These are phyloP conservation scores for Santalum album DNA, from an alignment of 164 flowering plant species.

Conservation along the genomic window DNA sequence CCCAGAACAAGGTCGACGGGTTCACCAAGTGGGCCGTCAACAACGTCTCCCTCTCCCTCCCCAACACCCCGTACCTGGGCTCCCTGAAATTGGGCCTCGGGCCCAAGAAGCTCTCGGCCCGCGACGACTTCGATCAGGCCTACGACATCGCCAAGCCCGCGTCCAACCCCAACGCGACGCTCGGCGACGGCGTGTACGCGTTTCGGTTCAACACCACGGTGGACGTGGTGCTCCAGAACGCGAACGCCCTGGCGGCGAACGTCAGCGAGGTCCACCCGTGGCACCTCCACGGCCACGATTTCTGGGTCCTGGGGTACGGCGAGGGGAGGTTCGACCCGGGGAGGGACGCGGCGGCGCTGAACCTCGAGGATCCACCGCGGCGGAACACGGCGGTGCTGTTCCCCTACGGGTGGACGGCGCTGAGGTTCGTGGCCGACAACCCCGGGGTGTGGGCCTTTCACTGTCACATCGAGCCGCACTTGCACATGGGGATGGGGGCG, in stretches of 20 bases:
- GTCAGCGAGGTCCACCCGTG: constrained; percentile 86
- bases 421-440: constrained; percentile 75
- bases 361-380: constrained; percentile 64
- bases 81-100: constrained; percentile 37
- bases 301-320: constrained; percentile 90
- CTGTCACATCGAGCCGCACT: constrained; percentile 90
- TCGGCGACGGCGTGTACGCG: constrained; percentile 49
- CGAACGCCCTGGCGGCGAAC: constrained; percentile 38
- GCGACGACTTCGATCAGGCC: neutral
- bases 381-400: constrained; percentile 62
- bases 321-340: constrained; percentile 50
- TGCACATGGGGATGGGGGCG: constrained; percentile 97
- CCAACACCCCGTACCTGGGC: constrained; percentile 76
- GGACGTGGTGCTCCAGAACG: constrained; percentile 82
- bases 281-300: constrained; percentile 95
- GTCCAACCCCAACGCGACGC: constrained; percentile 36
- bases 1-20: constrained; percentile 66
- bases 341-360: constrained; percentile 30
- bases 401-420: constrained; percentile 92
- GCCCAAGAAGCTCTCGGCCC: constrained; percentile 28
- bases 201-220: constrained; percentile 32
- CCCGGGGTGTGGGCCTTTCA: constrained; percentile 97
- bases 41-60: constrained; percentile 59
- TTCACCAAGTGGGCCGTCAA: constrained; percentile 79
- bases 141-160: constrained; percentile 60